Base-by-base conservation (phyloP, 1,139 yeast species). In the Taiozyma onychis region DNA sequence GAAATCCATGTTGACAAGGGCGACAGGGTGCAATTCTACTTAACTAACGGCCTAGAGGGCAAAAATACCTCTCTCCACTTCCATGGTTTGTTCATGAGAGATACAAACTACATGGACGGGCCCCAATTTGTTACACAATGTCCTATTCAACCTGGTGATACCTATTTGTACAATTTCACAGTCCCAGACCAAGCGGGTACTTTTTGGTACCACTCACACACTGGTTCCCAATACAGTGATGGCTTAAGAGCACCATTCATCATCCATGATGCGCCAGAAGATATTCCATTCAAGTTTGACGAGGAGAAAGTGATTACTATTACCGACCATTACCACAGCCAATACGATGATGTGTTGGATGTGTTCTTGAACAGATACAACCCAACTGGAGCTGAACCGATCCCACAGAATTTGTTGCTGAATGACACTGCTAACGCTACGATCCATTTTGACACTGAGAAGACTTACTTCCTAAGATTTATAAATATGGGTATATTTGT, bases 351-450 rank as follows among this genome's bases (percentile, higher is more conserved):
- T 2, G 70, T 84, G 44, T 66, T 73, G 49, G 59, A 67, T 10
- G 66, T 68, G 39, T 85, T 85, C 66, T 66, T 83, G 62, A 75
- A 76, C 47, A 68, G 85, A 55, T 85, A 77, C 63, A 86, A 86
- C 58, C 95, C 95, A 34, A 85, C 91, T 1, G 95, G 95, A 50
- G 89, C 88, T 41, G 95, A 86, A 65, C 93, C 93, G 39, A 77
- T 85, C 51, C 93, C 93, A 8, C 81, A 81, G 55, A 82, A 80
- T 60, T 61, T 80, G 39, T 69, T 85, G 49, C 76, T 85, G 63
- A 85, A 85, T 62, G 86, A 85, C 55, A 74, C 86, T 13, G 75
- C 77, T 50, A 81, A 82, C 59, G 74, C 69, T 21, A 75, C 86
- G 3, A 72, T 88, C 68, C 50, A 66, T 26, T 85, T 86, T 50